Evolutionary conservation across 495 filamentous ascomycete genomes (phyloP).

Genomic region (Poronia punctata): DNA sequence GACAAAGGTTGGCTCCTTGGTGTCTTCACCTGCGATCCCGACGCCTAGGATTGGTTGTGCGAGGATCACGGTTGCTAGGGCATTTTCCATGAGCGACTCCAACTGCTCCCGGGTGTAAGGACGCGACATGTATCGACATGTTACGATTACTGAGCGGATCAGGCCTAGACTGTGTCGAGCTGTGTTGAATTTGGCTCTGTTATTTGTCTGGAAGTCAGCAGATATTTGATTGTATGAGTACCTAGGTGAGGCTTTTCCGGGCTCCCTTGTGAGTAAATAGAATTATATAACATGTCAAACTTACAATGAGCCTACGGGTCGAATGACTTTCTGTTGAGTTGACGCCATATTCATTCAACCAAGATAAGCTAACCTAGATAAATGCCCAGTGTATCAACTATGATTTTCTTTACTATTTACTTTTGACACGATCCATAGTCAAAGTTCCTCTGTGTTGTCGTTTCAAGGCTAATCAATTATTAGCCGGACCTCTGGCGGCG

Average conservation of each 20-base stretch:
- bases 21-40: constrained; percentile 23
- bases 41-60: constrained; percentile 19
- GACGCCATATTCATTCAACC: constrained; percentile 5
- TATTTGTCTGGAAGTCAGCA: not conserved
- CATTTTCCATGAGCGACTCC: constrained; percentile 12
- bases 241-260: not conserved
- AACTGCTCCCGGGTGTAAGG: not conserved
- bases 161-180: constrained; percentile 26
- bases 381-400: too few species aligned
- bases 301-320: constrained; percentile 7
- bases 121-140: constrained; percentile 20
- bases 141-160: constrained; percentile 24
- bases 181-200: constrained; percentile 7
- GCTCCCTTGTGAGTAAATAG: too few species aligned
- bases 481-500: not conserved
- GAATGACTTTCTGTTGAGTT: not conserved
- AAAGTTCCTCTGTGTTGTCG: too few species aligned
- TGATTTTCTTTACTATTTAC: too few species aligned
- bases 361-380: too few species aligned
- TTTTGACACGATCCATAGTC: too few species aligned
- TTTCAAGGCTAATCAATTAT: too few species aligned
- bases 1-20: constrained; percentile 19
- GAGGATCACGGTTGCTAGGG: constrained; percentile 23
- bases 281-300: too few species aligned
- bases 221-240: not conserved